Evolutionary conservation across 164 flowering plant species (phyloP).

Genomic region (Chimonanthus praecox): DNA sequence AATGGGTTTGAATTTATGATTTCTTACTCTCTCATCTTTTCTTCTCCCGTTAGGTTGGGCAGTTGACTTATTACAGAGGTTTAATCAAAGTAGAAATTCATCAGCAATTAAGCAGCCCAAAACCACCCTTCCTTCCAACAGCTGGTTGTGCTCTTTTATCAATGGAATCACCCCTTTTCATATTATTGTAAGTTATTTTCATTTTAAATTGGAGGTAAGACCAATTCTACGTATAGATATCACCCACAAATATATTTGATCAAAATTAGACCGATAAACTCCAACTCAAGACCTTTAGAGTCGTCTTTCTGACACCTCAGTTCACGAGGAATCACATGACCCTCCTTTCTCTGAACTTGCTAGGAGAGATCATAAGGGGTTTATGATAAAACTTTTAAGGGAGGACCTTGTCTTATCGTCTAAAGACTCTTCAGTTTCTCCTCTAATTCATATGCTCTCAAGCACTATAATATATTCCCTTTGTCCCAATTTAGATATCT

Average conservation of each 20-base stretch:
- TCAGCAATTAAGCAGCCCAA: not conserved
- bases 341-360: too few species aligned
- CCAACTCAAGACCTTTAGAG: too few species aligned
- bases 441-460: too few species aligned
- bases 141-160: not conserved
- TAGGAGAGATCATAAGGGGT: too few species aligned
- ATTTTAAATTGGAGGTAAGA: not conserved
- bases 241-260: not conserved
- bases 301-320: too few species aligned
- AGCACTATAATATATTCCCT: too few species aligned
- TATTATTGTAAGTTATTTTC: not conserved
- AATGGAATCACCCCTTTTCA: not conserved
- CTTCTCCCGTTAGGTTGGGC: conserved; percentile 26
- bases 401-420: too few species aligned
- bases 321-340: too few species aligned
- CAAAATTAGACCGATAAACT: not conserved
- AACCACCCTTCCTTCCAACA: not conserved
- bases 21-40: conserved; percentile 3
- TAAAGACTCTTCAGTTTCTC: too few species aligned
- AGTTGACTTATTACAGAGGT: conserved; percentile 20
- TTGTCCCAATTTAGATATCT: too few species aligned
- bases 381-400: too few species aligned
- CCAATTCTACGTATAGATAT: too few species aligned
- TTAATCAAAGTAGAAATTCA: not conserved
- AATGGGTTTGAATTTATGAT: not conserved